Evolutionary conservation across 2,329 filamentous ascomycete genomes (phyloP), one percentile per base, ranked within the genome.

Genomic region (Botryosphaeria dothidea): DNA sequence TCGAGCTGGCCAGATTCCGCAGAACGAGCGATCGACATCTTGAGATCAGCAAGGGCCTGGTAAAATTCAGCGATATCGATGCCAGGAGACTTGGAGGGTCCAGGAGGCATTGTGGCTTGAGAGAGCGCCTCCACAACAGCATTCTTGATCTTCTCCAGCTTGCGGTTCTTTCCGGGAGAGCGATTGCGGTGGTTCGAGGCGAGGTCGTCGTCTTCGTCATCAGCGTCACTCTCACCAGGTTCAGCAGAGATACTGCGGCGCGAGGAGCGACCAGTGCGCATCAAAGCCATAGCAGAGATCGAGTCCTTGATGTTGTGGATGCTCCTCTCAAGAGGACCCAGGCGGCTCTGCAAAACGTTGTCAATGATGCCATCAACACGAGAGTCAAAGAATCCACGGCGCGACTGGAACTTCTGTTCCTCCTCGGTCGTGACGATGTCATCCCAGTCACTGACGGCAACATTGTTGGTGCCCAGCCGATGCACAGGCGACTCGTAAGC

Each of bases 371-470:
- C 88, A 74, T 97, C 93, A 68, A 99, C 92, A 73, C 92, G 93
- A 52, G 88, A 90, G 73, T 98, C 93, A 72, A 98, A 97, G 84
- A 97, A 98, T 52, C 88, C 86, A 68, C 91, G 92, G 54, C 93
- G 88, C 62, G 89, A 88, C 68, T 91, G 88, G 64, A 98, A 82
- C 77, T 96, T 97, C 58, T 88, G 86, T 66, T 96, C 92, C 72
- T 96, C 92, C 36, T 90, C 89, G 19, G 92, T 91, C 9, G 90
- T 90, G 67, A 97, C 89, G 52, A 90, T 88, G 73, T 90, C 90
- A 72, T 96, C 93, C 95, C 95, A 99, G 76, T 98, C 94, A 74
- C 93, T 97, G 66, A 88, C 86, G 25, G 90, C 88, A 17, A 89
- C 81, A 67, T 86, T 88, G 29, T 86, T 85, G 66, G 84, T 85